A percentile compares a stretch with the other conserved stretches of the same genome.
Evolutionary conservation across 169 alveolate genomes (phyloP).

Genomic region (Plasmodium sp.): DNA sequence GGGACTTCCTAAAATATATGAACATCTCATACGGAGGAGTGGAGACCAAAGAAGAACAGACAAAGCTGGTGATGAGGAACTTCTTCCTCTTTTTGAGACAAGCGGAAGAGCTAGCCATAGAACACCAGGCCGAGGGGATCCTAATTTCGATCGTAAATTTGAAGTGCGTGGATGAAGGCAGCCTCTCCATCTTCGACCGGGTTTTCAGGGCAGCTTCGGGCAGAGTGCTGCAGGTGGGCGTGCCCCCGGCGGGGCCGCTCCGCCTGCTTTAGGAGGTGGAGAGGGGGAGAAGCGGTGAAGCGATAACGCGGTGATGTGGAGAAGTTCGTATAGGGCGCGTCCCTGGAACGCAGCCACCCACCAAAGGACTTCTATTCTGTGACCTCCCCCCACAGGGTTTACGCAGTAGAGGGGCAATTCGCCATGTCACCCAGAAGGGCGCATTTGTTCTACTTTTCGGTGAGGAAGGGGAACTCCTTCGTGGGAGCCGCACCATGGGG

Average conservation of each 20-base stretch:
- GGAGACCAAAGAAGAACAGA: conserved; percentile 31
- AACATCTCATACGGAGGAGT: conserved; percentile 73
- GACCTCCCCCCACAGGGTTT: background rate
- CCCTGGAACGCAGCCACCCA: background rate
- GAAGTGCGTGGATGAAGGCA: conserved; percentile 79
- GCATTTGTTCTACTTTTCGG: background rate
- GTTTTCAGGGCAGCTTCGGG: conserved; percentile 90
- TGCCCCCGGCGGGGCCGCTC: background rate
- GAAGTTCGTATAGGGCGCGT: background rate
- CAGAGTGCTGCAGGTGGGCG: conserved; percentile 17
- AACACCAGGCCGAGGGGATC: conserved; percentile 66
- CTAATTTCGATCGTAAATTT: conserved; percentile 76
- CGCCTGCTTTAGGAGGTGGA: background rate
- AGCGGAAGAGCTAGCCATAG: conserved; percentile 85
- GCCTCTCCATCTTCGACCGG: conserved; percentile 88
- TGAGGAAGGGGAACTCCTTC: background rate
- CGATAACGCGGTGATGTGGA: background rate
- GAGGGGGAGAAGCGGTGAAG: background rate
- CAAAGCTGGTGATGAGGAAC: conserved; percentile 69
- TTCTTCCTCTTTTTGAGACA: conserved; percentile 88
- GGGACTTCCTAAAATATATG: conserved; percentile 56
- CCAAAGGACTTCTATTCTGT: no score
- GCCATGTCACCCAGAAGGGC: background rate
- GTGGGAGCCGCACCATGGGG: background rate
- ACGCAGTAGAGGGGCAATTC: background rate